Evolutionary conservation across 345 rosid species (phyloP).

Genomic region (Microcos paniculata): DNA sequence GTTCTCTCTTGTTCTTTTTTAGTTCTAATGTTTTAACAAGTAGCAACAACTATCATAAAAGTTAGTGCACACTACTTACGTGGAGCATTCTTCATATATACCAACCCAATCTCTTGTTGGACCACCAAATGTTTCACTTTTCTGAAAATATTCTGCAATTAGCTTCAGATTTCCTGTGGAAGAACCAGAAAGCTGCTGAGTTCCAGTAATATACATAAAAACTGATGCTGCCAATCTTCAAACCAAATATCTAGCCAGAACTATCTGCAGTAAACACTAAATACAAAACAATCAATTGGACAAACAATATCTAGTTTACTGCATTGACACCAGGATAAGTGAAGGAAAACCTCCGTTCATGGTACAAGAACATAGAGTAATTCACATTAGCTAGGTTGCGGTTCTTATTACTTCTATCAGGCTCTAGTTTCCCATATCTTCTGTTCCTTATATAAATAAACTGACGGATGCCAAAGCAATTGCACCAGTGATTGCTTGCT

Average conservation of each 20-base stretch:
- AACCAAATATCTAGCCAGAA: background rate
- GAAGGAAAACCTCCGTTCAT: background rate
- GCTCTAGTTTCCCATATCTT: background rate
- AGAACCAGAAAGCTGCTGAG: conserved; percentile 1
- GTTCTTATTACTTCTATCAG: background rate
- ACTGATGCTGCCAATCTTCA: background rate
- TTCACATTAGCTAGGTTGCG: background rate
- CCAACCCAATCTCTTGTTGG: conserved; percentile 87
- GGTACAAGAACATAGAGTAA: background rate
- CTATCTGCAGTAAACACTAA: background rate
- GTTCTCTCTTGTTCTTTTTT: background rate
- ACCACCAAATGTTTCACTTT: conserved; percentile 81
- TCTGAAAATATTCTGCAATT: conserved; percentile 89
- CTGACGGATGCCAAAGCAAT: background rate
- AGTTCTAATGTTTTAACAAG: background rate
- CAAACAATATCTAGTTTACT: background rate
- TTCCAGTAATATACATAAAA: background rate
- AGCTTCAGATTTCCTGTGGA: conserved; percentile 76
- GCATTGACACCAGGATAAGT: background rate
- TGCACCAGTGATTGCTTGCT: background rate
- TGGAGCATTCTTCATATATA: conserved; percentile 82
- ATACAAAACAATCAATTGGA: background rate
- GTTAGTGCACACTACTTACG: conserved; percentile 45
- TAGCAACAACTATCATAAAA: background rate
- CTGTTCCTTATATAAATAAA: background rate